Conservation (phyloP, 2,329 filamentous ascomycete genomes). For the Trichoderma harzianum region DNA sequence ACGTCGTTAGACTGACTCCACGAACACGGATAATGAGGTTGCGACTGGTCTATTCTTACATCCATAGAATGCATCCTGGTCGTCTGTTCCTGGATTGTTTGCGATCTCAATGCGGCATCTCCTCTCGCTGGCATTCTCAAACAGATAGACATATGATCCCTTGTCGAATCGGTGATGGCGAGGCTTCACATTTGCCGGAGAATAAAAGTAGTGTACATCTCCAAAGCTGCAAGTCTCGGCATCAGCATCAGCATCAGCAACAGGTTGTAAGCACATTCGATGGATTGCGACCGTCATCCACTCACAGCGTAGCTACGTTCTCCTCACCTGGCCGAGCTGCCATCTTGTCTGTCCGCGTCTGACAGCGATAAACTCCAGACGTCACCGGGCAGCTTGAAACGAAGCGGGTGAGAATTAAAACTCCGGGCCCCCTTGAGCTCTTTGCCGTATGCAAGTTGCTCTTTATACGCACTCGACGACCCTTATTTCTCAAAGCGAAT, state of each 20-base stretch:
- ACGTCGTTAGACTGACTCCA: conserved; percentile 22
- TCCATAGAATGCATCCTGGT: conserved; percentile 78
- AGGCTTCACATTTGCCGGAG: conserved; percentile 61
- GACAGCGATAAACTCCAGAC: not conserved
- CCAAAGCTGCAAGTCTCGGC: conserved; percentile 55
- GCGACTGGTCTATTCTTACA: conserved; percentile 48
- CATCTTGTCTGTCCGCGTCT: conserved; percentile 34
- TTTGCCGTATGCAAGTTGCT: not conserved
- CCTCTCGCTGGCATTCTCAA: conserved; percentile 66
- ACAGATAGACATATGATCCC: conserved; percentile 75
- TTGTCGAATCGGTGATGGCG: conserved; percentile 80
- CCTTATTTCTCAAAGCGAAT: not conserved
- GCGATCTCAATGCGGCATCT: conserved; percentile 72
- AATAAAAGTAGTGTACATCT: conserved; percentile 77
- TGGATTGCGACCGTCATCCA: conserved; percentile 13
- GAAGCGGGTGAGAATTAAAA: conserved; percentile 1
- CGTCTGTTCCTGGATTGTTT: conserved; percentile 67
- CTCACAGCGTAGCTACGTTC: conserved; percentile 50
- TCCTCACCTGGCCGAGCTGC: conserved; percentile 48
- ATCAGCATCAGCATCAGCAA: not conserved
- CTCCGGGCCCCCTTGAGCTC: not conserved
- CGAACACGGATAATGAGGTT: not conserved
- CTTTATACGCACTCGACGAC: conserved; percentile 10
- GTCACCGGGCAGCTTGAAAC: not conserved
- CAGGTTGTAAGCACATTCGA: not conserved